Conservation (phyloP, 768 basidiomycete genomes). For the Pleurotus cornucopiae region DNA sequence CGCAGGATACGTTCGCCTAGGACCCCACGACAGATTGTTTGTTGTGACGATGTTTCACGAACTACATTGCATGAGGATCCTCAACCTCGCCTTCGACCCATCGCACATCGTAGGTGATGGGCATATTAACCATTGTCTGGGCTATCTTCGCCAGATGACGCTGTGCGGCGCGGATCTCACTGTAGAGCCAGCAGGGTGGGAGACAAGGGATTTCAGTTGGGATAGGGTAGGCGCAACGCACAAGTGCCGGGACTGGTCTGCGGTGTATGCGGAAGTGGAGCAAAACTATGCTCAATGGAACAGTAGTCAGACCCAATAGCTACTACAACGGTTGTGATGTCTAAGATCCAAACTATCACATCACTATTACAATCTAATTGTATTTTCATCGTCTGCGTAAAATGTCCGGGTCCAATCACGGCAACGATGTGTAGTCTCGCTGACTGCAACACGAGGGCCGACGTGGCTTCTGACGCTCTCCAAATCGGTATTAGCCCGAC, state of each 20-base stretch:
- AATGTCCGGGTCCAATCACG: no score
- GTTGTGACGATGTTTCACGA: neutral
- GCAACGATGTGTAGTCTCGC: no score
- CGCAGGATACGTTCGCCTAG: slow-evolving; percentile 17
- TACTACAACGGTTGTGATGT: no score
- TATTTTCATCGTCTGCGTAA: no score
- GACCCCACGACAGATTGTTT: slow-evolving; percentile 21
- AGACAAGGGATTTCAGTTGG: slow-evolving; percentile 16
- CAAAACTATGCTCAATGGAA: slow-evolving; percentile 16
- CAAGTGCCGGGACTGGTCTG: slow-evolving; percentile 25
- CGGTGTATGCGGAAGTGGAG: slow-evolving; percentile 17
- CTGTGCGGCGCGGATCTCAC: slow-evolving; percentile 36
- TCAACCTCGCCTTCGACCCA: slow-evolving; percentile 17
- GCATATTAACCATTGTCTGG: slow-evolving; percentile 33
- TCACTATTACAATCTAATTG: no score
- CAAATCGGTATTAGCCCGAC: no score
- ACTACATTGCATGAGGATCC: neutral
- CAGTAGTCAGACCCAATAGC: neutral
- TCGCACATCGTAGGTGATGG: slow-evolving; percentile 1
- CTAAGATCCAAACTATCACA: no score
- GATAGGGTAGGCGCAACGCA: slow-evolving; percentile 22
- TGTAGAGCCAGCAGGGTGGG: slow-evolving; percentile 29
- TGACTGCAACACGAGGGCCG: neutral
- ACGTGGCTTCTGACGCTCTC: no score
- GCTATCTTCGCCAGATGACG: slow-evolving; percentile 32